These are phyloP conservation scores for Puccinia polysora DNA, from an alignment of 1,284 basidiomycete species.

Conservation along the genomic window DNA sequence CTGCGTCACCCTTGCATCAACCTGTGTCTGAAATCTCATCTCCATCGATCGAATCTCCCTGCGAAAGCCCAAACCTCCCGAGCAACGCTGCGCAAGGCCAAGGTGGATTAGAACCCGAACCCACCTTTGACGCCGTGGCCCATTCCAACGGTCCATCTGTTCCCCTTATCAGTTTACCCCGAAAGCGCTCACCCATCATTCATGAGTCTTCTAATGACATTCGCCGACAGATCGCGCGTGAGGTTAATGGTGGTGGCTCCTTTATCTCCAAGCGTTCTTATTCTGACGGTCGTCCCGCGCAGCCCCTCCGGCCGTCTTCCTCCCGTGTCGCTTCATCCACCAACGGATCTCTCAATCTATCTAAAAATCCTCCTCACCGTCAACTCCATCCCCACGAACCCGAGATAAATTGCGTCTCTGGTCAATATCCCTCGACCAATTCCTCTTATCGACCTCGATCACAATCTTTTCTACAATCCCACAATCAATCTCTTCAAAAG, in stretches of 20 bases:
- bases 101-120: neutral
- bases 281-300: slow-evolving; percentile 2
- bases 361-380: slow-evolving; percentile 2
- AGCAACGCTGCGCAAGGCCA: neutral
- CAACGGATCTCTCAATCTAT: neutral
- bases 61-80: neutral
- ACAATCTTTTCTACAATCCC: slow-evolving; percentile 10
- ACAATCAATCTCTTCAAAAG: neutral
- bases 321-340: neutral
- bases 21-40: neutral
- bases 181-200: slow-evolving; percentile 27
- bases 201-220: slow-evolving; percentile 35
- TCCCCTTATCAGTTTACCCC: neutral
- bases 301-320: neutral
- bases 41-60: neutral
- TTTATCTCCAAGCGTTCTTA: neutral
- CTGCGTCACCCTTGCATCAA: neutral
- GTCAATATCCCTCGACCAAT: neutral
- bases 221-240: slow-evolving; percentile 31
- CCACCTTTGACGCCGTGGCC: slow-evolving; percentile 3
- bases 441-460: neutral
- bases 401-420: neutral
- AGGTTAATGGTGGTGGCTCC: slow-evolving; percentile 9
- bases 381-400: neutral
- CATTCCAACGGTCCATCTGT: neutral